These are phyloP conservation scores for Boletus reticulatus DNA, from an alignment of 768 basidiomycete genomes.

Conservation along the genomic window DNA sequence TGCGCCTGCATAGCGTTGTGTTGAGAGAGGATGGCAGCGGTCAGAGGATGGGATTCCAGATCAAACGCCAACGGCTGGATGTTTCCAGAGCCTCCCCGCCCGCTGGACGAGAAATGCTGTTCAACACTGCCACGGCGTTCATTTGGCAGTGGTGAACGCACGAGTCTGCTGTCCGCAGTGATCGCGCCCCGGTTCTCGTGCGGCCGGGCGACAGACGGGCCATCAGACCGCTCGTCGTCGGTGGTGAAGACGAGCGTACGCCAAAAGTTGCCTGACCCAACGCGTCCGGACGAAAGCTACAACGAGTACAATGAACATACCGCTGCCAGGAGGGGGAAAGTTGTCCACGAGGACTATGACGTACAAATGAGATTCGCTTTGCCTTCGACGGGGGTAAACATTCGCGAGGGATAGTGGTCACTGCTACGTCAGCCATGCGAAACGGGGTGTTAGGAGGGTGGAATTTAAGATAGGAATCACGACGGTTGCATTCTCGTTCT, in stretches of 20 bases:
- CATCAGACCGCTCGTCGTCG: neutral
- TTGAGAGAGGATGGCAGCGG: slow-evolving; percentile 22
- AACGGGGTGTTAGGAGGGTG: neutral
- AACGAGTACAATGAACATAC: neutral
- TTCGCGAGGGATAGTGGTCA: neutral
- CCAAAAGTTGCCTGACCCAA: slow-evolving; percentile 24
- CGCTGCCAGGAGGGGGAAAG: neutral
- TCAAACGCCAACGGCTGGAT: slow-evolving; percentile 7
- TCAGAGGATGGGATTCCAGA: slow-evolving; percentile 19
- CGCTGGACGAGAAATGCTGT: slow-evolving; percentile 19
- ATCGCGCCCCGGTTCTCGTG: neutral
- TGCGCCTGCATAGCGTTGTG: slow-evolving; percentile 11
- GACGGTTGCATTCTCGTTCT: neutral
- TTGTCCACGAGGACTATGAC: neutral
- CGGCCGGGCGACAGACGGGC: neutral
- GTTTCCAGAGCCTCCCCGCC: slow-evolving; percentile 27
- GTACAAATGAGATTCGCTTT: slow-evolving; percentile 13
- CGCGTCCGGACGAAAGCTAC: slow-evolving; percentile 22
- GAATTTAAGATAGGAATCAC: neutral
- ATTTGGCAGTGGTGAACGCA: neutral
- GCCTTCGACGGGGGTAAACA: neutral
- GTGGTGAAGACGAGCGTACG: neutral
- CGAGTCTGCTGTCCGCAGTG: neutral
- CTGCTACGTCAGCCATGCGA: slow-evolving; percentile 11
- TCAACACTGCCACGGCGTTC: neutral